Conservation (phyloP, 495 filamentous ascomycete genomes). For the Extremus antarcticus region DNA sequence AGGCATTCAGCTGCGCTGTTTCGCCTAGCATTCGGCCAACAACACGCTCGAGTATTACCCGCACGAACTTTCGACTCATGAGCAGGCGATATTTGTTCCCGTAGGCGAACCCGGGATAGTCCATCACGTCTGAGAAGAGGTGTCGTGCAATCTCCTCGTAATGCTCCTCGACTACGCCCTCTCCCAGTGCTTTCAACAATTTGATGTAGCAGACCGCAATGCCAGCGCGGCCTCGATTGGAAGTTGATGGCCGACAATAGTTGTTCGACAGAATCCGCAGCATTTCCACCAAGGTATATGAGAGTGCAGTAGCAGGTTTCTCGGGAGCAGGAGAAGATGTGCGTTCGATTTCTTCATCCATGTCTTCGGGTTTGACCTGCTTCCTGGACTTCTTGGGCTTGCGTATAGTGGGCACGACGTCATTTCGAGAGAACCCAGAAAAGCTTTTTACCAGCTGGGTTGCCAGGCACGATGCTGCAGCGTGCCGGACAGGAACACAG, state of each 20-base stretch:
- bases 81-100: constrained; percentile 78
- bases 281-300: constrained; percentile 67
- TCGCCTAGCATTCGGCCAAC: constrained; percentile 81
- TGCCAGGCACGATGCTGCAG: constrained; percentile 78
- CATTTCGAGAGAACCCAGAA: constrained; percentile 48
- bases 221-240: constrained; percentile 68
- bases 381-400: constrained; percentile 66
- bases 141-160: constrained; percentile 74
- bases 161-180: constrained; percentile 63
- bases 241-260: constrained; percentile 69
- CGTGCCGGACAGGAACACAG: constrained; percentile 61
- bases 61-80: constrained; percentile 73
- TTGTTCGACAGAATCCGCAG: constrained; percentile 71
- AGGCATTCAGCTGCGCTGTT: constrained; percentile 70
- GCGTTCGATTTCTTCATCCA: constrained; percentile 64
- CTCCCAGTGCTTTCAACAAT: constrained; percentile 60
- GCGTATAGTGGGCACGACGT: constrained; percentile 52
- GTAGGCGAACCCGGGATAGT: constrained; percentile 54
- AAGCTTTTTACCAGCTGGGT: constrained; percentile 68
- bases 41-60: constrained; percentile 71
- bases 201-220: constrained; percentile 81
- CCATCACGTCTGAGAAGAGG: constrained; percentile 67
- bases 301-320: constrained; percentile 55
- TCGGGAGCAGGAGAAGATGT: constrained; percentile 64
- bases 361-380: constrained; percentile 53